These are phyloP conservation scores for Saccharum hybrid DNA, from an alignment of 202 grass and related monocot genomes.

Conservation along the genomic window DNA sequence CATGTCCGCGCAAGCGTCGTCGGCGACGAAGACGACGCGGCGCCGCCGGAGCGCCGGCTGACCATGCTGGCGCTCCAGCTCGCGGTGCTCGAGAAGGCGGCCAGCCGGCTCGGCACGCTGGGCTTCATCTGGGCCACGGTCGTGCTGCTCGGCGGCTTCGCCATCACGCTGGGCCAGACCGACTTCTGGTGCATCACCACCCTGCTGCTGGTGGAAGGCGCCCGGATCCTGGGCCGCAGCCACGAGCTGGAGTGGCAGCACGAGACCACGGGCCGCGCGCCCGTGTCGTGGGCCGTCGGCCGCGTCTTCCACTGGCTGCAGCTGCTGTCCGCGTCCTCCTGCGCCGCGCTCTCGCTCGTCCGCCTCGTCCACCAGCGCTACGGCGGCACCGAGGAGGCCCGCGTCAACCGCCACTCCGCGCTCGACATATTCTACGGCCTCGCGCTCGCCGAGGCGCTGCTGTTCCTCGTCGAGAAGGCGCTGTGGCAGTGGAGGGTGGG, in stretches of 20 bases:
- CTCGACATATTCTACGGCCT: conserved; percentile 78
- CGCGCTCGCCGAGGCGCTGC: conserved; percentile 62
- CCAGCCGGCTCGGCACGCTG: conserved; percentile 71
- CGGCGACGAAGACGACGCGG: too few relatives aligned
- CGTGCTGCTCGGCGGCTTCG: conserved; percentile 72
- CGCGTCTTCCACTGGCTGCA: conserved; percentile 53
- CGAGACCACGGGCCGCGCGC: conserved; percentile 61
- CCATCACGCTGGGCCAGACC: conserved; percentile 45
- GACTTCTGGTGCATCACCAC: conserved; percentile 79
- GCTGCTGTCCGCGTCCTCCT: conserved; percentile 54
- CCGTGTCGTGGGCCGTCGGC: conserved; percentile 35
- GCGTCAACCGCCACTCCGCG: conserved; percentile 53
- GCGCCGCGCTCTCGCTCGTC: conserved; percentile 52
- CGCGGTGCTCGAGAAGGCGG: conserved; percentile 74
- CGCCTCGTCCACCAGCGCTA: conserved; percentile 57
- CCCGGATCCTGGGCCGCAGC: conserved; percentile 71
- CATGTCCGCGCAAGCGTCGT: too few relatives aligned
- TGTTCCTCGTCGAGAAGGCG: conserved; percentile 68
- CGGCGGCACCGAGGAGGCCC: conserved; percentile 41
- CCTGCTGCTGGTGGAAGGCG: conserved; percentile 66
- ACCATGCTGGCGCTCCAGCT: conserved; percentile 54
- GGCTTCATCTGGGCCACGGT: conserved; percentile 82
- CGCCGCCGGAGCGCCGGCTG: conserved; percentile 45
- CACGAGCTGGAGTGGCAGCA: conserved; percentile 98
- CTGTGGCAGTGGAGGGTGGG: conserved; percentile 67